These are phyloP conservation scores for Debaryomyces sp. DNA, from an alignment of 1,139 yeast genomes.

Conservation along the genomic window DNA sequence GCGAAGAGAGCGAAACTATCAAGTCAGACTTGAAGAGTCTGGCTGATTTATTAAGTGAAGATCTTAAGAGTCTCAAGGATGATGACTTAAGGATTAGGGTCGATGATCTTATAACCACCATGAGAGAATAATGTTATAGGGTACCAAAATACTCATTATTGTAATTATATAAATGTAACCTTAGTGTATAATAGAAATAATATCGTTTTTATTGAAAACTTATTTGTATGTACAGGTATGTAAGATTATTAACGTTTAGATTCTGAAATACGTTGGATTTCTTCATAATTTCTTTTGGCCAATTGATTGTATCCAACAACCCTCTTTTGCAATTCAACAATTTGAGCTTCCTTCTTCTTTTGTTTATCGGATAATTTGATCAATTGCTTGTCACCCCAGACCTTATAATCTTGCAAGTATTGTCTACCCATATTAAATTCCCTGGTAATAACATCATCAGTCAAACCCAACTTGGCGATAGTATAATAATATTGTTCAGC, in stretches of 20 bases:
- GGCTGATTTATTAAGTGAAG: constrained; percentile 29
- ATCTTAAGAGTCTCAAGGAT: constrained; percentile 29
- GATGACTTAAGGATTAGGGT: constrained; percentile 24
- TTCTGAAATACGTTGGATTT: constrained; percentile 17
- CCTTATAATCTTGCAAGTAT: constrained; percentile 82
- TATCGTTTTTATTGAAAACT: neutral
- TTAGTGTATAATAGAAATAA: constrained; percentile 9
- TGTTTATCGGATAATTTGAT: constrained; percentile 47
- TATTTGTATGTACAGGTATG: constrained; percentile 7
- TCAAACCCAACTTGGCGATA: constrained; percentile 82
- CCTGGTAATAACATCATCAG: constrained; percentile 73
- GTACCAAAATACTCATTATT: neutral
- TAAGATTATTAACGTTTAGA: neutral
- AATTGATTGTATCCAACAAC: constrained; percentile 42
- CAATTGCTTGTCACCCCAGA: constrained; percentile 68
- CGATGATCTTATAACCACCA: constrained; percentile 24
- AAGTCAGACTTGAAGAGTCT: constrained; percentile 25
- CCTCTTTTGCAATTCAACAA: constrained; percentile 43
- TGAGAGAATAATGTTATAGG: neutral
- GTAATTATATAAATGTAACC: constrained; percentile 4
- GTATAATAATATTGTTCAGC: constrained; percentile 86
- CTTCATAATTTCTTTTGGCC: constrained; percentile 42
- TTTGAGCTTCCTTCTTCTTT: constrained; percentile 37
- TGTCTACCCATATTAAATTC: constrained; percentile 86
- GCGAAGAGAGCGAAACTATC: constrained; percentile 25